phyloP scores from a whole-genome alignment of 2,329 filamentous ascomycete genomes.

The Diaporthe sp. region DNA sequence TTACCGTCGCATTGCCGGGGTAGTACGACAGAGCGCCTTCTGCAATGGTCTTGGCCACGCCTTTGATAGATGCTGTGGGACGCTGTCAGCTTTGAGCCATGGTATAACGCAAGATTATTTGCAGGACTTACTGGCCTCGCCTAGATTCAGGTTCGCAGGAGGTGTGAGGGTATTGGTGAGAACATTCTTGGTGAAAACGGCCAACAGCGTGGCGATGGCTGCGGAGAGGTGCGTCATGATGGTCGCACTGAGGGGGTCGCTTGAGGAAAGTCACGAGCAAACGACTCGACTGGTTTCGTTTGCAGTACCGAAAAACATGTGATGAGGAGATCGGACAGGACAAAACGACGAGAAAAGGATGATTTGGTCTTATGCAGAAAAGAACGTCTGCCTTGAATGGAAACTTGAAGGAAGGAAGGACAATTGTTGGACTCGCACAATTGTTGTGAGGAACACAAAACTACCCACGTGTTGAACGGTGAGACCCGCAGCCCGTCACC shows the following conservation, averaged over 20 bases:
- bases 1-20: conserved; percentile 63
- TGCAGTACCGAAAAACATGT: not conserved
- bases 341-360: not conserved
- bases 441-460: not conserved
- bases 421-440: not conserved
- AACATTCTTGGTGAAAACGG: conserved; percentile 42
- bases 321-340: not conserved
- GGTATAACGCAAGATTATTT: not conserved
- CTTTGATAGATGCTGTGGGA: conserved; percentile 69
- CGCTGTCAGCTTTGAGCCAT: conserved; percentile 40
- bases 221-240: conserved; percentile 40
- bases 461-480: conserved; percentile 25
- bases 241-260: not conserved
- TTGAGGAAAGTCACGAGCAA: not conserved
- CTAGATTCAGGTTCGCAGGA: conserved; percentile 55
- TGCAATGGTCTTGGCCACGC: conserved; percentile 72
- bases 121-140: conserved; percentile 50
- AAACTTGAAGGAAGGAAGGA: not conserved
- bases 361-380: not conserved
- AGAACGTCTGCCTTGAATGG: not conserved
- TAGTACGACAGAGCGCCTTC: conserved; percentile 75
- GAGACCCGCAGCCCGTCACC: not conserved
- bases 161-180: conserved; percentile 39
- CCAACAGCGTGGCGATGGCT: conserved; percentile 41
- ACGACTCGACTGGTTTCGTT: not conserved